Percentiles rank a stretch among this genome's conserved stretches.
These are phyloP conservation scores for Eutrema heterophyllum DNA, from an alignment of 345 rosid genomes.

Conservation along the genomic window DNA sequence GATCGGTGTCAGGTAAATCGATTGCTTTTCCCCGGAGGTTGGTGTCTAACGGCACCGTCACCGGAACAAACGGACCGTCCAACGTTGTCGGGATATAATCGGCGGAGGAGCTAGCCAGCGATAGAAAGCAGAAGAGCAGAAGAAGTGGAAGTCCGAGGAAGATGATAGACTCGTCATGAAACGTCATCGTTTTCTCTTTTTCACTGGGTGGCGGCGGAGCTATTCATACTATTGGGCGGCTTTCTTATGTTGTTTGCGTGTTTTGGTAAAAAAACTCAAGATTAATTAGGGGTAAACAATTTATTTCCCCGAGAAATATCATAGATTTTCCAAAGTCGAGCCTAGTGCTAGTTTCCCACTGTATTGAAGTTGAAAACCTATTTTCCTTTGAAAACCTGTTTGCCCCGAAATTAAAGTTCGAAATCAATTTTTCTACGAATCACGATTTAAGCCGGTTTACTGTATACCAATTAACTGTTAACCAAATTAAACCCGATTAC, in stretches of 20 bases:
- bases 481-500: too few relatives aligned
- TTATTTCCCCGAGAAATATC: too few relatives aligned
- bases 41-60: slow-evolving; percentile 53
- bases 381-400: too few relatives aligned
- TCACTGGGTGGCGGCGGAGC: slow-evolving; percentile 17
- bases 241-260: background rate
- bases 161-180: background rate
- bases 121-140: slow-evolving; percentile 3
- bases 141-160: background rate
- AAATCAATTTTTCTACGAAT: too few relatives aligned
- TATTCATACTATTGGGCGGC: slow-evolving; percentile 7
- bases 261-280: too few relatives aligned
- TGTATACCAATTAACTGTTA: too few relatives aligned
- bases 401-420: too few relatives aligned
- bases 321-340: too few relatives aligned
- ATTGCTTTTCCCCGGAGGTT: slow-evolving; percentile 54
- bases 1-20: slow-evolving; percentile 63
- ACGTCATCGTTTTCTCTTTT: slow-evolving; percentile 25
- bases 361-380: too few relatives aligned
- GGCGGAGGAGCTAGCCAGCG: slow-evolving; percentile 4
- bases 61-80: slow-evolving; percentile 66
- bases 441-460: too few relatives aligned
- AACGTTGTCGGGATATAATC: slow-evolving; percentile 45
- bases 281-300: too few relatives aligned
- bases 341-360: too few relatives aligned